phyloP scores from a whole-genome alignment of 164 flowering plant species.

The Tinospora cordifolia region DNA sequence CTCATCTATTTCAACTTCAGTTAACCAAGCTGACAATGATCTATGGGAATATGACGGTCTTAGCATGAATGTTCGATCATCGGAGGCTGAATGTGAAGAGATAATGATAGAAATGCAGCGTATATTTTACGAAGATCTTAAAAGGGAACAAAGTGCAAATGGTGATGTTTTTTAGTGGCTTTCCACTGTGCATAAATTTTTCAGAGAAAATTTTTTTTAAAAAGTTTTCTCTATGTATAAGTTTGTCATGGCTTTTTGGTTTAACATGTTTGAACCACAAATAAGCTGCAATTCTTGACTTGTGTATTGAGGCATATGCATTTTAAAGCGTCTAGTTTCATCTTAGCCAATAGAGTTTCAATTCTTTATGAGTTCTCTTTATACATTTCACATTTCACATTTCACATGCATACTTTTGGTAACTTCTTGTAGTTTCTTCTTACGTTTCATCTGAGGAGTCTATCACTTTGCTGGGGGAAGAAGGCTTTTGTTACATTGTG shows the following conservation, averaged over 20 bases:
- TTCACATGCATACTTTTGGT: not conserved
- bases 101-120: conserved; percentile 79
- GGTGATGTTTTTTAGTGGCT: conserved; percentile 27
- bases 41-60: conserved; percentile 84
- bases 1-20: conserved; percentile 21
- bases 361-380: not conserved
- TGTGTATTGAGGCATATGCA: not conserved
- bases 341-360: not conserved
- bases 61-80: conserved; percentile 25
- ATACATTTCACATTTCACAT: not conserved
- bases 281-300: not conserved
- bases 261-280: not conserved
- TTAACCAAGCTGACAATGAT: conserved; percentile 26
- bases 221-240: not conserved
- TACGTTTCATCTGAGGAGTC: not conserved
- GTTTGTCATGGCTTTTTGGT: not conserved
- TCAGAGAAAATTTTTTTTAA: no score
- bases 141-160: conserved; percentile 23
- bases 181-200: no score
- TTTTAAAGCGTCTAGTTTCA: not conserved
- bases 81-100: conserved; percentile 58
- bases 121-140: conserved; percentile 68
- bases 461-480: not conserved
- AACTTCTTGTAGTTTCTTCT: not conserved
- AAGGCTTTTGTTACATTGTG: not conserved